Base-by-base conservation (phyloP, 164 flowering plant species). In the Litsea cubeba region DNA sequence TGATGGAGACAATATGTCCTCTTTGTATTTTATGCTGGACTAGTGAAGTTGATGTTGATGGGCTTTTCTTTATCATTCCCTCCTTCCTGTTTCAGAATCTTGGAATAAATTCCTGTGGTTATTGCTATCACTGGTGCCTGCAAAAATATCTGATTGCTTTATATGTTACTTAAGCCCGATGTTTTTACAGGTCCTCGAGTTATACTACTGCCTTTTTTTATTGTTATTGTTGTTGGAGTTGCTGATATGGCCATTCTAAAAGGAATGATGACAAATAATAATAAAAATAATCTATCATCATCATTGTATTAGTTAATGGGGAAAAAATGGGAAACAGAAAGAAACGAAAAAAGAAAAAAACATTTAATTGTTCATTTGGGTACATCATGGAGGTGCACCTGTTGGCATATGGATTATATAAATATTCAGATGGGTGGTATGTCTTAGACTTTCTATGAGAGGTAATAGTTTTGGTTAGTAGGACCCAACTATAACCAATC, bases 101-200 rank as follows among this genome's bases (percentile, higher is more conserved):
- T 77, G 82, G 96, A 85, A 89, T 88, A 83, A 85, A 84, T 91
- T 88, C 90, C 72, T 76, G 74, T 76, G 67, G 73, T 81, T 50
- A 80, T 81, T 79, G 84, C 87, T 77, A 77, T 79, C 77, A 22
- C 74, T 80, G 68, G 80, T 78, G 70, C 81, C 79, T 68, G 65
- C 23, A 69, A 74, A 69, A 74, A 77, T 70, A 81, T 85, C 81
- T 79, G 30, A 66, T 77, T 78, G 81, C 82, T 78, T 76, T 78
- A 69, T 67, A 49, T 76, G 68, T 58, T 15, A 10, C 81, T 78
- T 76, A 75, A 81, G 72, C 73, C 76, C 74, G 75, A 77, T 62
- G 72, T 68, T 62, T 79, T 15, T 65, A 26, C 14, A 26, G 22
- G 20, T 63, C 28, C 30, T 26, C 26, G 1, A 30, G 18, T 1